Conservation (phyloP, 2,329 filamentous ascomycete species). For the Biscogniauxia sp. region DNA sequence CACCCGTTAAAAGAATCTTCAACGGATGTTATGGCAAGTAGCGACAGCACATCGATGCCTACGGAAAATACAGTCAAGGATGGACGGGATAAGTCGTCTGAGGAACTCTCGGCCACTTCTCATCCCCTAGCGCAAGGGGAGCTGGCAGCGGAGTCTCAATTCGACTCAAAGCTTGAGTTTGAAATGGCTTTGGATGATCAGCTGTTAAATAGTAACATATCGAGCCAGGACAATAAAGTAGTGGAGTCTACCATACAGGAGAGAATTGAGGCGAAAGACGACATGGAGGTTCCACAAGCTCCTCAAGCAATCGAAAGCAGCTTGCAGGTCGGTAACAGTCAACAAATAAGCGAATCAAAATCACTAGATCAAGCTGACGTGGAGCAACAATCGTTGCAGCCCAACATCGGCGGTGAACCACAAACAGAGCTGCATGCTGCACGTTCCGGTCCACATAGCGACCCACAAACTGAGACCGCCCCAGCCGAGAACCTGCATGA, state of each 20-base stretch:
- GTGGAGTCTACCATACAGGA: constrained; percentile 8
- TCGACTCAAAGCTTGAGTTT: background rate
- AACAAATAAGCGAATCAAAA: constrained; percentile 14
- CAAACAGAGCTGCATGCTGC: constrained; percentile 18
- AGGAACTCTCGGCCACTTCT: background rate
- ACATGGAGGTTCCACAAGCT: constrained; percentile 7
- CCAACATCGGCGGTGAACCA: constrained; percentile 25
- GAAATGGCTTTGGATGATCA: background rate
- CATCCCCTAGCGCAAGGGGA: background rate
- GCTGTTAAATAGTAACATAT: background rate
- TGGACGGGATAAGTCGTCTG: background rate
- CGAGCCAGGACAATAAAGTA: background rate
- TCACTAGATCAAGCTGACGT: constrained; percentile 16
- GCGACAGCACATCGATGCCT: background rate
- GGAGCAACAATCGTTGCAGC: constrained; percentile 20
- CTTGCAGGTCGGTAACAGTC: constrained; percentile 6
- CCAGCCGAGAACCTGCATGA: constrained; percentile 17
- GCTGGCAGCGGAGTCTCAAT: background rate
- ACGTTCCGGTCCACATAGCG: constrained; percentile 13
- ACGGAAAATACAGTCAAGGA: background rate
- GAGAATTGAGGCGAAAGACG: constrained; percentile 6
- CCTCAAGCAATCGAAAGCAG: constrained; percentile 7
- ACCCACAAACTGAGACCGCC: constrained; percentile 14
- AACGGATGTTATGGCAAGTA: background rate
- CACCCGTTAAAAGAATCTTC: background rate